Evolutionary conservation across 2,329 filamentous ascomycete species (phyloP).

Genomic region (Ceratocystis cacaofunesta): DNA sequence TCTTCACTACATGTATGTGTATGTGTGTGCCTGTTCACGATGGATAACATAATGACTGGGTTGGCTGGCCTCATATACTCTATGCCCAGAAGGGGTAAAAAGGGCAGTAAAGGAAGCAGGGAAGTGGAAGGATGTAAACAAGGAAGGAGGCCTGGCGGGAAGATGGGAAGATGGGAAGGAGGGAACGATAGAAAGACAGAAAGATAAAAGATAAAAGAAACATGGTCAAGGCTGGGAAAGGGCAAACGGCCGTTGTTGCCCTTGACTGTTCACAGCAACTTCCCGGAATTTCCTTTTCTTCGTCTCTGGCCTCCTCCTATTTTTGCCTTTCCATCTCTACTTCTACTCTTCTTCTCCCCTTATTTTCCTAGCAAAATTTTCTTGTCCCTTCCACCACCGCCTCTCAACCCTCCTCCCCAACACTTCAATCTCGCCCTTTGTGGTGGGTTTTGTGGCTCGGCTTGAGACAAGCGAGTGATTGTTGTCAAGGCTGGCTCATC

Average conservation of each 20-base stretch:
- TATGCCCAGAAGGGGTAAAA: background rate
- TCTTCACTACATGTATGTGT: background rate
- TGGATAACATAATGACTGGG: background rate
- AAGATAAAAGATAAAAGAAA: background rate
- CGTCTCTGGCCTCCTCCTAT: background rate
- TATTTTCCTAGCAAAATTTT: background rate
- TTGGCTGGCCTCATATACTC: background rate
- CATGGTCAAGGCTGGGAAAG: background rate
- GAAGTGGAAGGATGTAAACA: background rate
- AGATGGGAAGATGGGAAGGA: background rate
- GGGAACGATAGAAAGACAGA: background rate
- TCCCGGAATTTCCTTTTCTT: background rate
- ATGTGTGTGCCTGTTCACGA: background rate
- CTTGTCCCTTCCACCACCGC: background rate
- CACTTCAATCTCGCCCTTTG: conserved; percentile 8
- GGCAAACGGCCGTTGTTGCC: conserved; percentile 1
- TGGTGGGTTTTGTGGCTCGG: conserved; percentile 11
- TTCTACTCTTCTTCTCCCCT: background rate
- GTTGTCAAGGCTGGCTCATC: background rate
- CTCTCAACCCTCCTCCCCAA: background rate
- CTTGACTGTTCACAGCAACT: background rate
- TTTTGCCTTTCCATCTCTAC: background rate
- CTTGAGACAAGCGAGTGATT: background rate
- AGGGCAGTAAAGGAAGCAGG: background rate
- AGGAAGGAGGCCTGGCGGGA: background rate